Percentiles rank a stretch among this genome's conserved stretches.
Evolutionary conservation across 2,329 filamentous ascomycete genomes (phyloP).

Genomic region (Bipolaris bicolor): DNA sequence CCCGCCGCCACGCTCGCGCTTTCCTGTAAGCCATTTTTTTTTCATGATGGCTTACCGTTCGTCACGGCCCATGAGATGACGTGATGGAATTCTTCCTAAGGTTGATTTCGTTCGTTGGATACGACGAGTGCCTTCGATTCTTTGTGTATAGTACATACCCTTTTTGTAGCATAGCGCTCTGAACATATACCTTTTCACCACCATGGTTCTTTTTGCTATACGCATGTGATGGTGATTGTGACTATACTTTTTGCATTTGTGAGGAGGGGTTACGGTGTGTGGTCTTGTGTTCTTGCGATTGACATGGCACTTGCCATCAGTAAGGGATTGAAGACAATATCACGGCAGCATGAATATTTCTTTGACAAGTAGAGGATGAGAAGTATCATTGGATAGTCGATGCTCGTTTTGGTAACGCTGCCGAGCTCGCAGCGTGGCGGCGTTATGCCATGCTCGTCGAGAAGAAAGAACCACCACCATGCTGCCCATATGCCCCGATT

Average conservation of each 20-base stretch:
- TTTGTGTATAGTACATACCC: constrained; percentile 25
- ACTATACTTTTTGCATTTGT: background rate
- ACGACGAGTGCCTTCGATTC: constrained; percentile 20
- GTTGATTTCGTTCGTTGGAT: constrained; percentile 22
- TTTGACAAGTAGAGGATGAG: no score
- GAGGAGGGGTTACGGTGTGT: background rate
- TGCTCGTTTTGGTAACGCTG: no score
- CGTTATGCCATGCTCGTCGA: no score
- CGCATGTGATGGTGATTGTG: background rate
- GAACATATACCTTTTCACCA: constrained; percentile 2
- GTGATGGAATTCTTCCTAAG: constrained; percentile 4
- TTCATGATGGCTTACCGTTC: background rate
- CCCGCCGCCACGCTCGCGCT: constrained; percentile 38
- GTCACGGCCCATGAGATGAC: background rate
- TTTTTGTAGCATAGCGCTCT: constrained; percentile 23
- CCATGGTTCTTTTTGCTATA: background rate
- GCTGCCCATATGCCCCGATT: no score
- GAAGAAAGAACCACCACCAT: no score
- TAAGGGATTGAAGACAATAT: no score
- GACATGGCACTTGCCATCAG: no score
- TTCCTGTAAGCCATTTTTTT: constrained; percentile 22
- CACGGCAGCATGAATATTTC: no score
- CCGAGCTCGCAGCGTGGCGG: no score
- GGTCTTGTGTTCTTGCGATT: background rate
- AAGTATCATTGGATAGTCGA: no score